Percentiles rank a stretch among this genome's conserved stretches.
Evolutionary conservation across 2,329 filamentous ascomycete species (phyloP).

Genomic region (Chaetomium strumarium): DNA sequence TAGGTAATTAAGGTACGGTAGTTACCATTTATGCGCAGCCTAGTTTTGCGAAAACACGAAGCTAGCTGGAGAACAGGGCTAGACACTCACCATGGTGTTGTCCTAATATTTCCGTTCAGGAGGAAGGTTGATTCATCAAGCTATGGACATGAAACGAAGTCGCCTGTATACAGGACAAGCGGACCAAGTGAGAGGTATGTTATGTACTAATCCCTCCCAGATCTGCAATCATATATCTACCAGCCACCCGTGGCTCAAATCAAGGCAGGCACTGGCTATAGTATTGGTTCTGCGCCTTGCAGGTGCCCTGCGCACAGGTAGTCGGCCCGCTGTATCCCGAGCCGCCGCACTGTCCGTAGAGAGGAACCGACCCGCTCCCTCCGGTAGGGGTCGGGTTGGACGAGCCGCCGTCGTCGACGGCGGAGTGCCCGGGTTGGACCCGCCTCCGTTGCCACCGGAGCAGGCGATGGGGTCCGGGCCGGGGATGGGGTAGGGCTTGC

Average conservation of each 20-base stretch:
- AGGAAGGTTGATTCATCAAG: no score
- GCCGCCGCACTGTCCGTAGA: conserved; percentile 25
- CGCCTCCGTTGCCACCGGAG: conserved; percentile 16
- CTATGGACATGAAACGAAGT: no score
- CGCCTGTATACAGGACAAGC: no score
- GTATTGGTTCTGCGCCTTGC: conserved; percentile 21
- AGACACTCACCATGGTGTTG: no score
- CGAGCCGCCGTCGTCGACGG: not conserved
- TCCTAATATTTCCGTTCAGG: no score
- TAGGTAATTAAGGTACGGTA: no score
- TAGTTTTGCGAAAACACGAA: no score
- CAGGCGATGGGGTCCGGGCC: conserved; percentile 29
- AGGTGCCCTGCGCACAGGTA: conserved; percentile 20
- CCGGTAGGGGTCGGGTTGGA: not conserved
- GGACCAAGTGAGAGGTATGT: no score
- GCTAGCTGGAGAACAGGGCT: no score
- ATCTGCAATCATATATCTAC: no score
- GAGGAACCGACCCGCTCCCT: conserved; percentile 6
- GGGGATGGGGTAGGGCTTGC: conserved; percentile 32
- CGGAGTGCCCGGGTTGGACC: conserved; percentile 2
- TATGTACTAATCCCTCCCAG: no score
- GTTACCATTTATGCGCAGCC: no score
- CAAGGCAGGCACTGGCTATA: conserved; percentile 19
- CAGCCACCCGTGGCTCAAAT: not conserved
- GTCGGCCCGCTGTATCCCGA: conserved; percentile 23